These are phyloP conservation scores for Lepraria neglecta DNA, from an alignment of 495 filamentous ascomycete genomes.

Conservation along the genomic window DNA sequence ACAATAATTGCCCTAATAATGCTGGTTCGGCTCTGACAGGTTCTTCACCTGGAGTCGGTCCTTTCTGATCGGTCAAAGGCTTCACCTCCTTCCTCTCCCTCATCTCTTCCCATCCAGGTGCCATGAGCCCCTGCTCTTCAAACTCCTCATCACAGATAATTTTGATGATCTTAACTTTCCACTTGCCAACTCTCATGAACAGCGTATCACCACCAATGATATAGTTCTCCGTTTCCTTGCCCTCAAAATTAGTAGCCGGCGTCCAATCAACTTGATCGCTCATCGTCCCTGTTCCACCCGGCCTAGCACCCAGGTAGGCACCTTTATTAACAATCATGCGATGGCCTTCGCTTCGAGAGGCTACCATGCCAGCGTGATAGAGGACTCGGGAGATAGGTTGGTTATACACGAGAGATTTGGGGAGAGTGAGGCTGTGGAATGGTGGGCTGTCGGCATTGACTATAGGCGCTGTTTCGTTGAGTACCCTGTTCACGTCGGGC, in stretches of 20 bases:
- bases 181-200: constrained; percentile 71
- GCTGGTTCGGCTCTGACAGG: neutral
- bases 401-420: constrained; percentile 54
- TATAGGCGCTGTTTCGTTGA: constrained; percentile 14
- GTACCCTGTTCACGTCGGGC: constrained; percentile 15
- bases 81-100: constrained; percentile 25
- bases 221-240: constrained; percentile 52
- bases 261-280: constrained; percentile 55
- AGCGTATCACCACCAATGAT: constrained; percentile 58
- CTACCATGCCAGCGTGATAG: constrained; percentile 59
- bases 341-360: constrained; percentile 59
- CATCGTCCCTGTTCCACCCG: constrained; percentile 51
- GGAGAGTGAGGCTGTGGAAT: constrained; percentile 54
- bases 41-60: neutral
- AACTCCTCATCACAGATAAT: constrained; percentile 69
- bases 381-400: constrained; percentile 59
- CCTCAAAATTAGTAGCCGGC: constrained; percentile 52
- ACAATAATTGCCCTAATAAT: neutral
- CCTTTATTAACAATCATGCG: constrained; percentile 53
- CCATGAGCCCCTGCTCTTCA: constrained; percentile 37
- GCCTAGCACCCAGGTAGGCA: constrained; percentile 58
- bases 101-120: constrained; percentile 43
- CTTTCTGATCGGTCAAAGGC: constrained; percentile 2
- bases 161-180: constrained; percentile 67
- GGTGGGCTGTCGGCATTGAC: constrained; percentile 28